Evolutionary conservation across 2,329 filamentous ascomycete genomes (phyloP).

Genomic region (Cercospora sp.): DNA sequence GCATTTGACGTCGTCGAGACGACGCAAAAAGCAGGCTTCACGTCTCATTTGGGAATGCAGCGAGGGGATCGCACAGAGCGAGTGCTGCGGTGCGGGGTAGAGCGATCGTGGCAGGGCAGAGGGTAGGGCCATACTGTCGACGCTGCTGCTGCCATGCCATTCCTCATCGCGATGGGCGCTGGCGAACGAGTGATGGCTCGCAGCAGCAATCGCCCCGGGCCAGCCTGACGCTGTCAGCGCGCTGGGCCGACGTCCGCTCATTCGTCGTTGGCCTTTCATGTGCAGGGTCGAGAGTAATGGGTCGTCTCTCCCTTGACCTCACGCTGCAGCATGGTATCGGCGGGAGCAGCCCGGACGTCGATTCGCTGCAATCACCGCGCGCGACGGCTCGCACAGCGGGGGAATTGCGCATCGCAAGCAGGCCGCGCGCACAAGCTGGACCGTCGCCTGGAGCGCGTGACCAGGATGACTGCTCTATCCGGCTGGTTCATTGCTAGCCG

Average conservation of each 20-base stretch:
- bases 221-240: conserved; percentile 17
- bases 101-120: neutral
- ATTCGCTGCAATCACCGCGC: conserved; percentile 12
- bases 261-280: conserved; percentile 14
- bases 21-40: conserved; percentile 25
- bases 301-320: conserved; percentile 13
- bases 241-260: conserved; percentile 11
- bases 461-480: conserved; percentile 14
- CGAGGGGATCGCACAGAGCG: conserved; percentile 20
- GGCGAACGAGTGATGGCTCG: conserved; percentile 1
- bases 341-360: conserved; percentile 1
- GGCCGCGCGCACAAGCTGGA: conserved; percentile 18
- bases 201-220: conserved; percentile 8
- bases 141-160: neutral
- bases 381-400: conserved; percentile 23
- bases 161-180: conserved; percentile 10
- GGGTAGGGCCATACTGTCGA: neutral
- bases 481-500: conserved; percentile 22
- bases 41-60: conserved; percentile 15
- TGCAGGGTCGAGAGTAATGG: conserved; percentile 17
- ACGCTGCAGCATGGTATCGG: conserved; percentile 11
- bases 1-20: conserved; percentile 26
- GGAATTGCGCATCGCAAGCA: conserved; percentile 16
- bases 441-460: conserved; percentile 21
- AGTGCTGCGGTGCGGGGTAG: conserved; percentile 17